phyloP scores from a whole-genome alignment of 1,139 yeast genomes.

The Lodderomyces orthopsilosis region DNA sequence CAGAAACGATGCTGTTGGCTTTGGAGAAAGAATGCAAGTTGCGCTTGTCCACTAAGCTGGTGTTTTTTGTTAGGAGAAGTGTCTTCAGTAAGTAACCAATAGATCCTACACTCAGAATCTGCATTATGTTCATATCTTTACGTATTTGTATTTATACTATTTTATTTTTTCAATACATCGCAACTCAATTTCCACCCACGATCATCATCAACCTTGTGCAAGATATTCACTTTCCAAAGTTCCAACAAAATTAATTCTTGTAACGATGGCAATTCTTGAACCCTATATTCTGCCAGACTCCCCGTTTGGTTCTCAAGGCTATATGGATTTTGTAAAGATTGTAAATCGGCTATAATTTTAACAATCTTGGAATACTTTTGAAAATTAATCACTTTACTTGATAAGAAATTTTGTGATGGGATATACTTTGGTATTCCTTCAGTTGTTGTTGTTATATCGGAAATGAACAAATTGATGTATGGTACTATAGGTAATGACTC shows the following conservation, averaged over 20 bases:
- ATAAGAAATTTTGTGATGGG: constrained; percentile 56
- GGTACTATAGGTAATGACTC: constrained; percentile 72
- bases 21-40: no score
- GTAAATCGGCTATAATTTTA: constrained; percentile 72
- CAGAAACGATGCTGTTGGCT: no score
- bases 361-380: constrained; percentile 80
- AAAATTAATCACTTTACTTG: constrained; percentile 67
- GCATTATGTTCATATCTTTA: not conserved
- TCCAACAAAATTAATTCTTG: constrained; percentile 69
- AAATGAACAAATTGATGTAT: constrained; percentile 76
- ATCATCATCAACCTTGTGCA: constrained; percentile 59
- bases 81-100: no score
- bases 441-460: constrained; percentile 81
- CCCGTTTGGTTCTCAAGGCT: not conserved
- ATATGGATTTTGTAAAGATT: constrained; percentile 71
- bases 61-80: no score
- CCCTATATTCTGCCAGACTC: constrained; percentile 2
- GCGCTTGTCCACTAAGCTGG: no score
- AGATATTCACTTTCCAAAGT: constrained; percentile 65
- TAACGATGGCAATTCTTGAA: constrained; percentile 34
- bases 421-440: constrained; percentile 82
- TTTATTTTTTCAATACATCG: constrained; percentile 23
- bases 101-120: no score
- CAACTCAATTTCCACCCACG: constrained; percentile 74
- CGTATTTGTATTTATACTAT: not conserved